A percentile compares a stretch with the other conserved stretches of the same genome.
Conservation (phyloP, 2,329 filamentous ascomycete species). For the Teratosphaeria viscida region DNA sequence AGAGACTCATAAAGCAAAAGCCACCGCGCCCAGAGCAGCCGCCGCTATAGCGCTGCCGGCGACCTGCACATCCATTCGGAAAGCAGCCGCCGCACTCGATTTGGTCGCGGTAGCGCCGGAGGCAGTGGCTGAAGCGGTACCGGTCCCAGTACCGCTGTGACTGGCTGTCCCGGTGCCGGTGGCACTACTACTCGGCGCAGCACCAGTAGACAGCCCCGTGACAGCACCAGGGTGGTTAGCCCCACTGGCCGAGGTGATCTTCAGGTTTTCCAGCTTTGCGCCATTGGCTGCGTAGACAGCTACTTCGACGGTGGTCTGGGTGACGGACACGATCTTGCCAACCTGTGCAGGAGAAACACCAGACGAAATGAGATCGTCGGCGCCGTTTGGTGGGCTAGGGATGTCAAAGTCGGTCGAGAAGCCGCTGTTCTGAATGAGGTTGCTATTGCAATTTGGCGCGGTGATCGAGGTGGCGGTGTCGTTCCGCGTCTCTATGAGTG, state of each 20-base stretch:
- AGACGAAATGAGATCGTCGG: constrained; percentile 61
- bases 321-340: constrained; percentile 48
- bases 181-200: constrained; percentile 1
- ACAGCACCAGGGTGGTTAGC: constrained; percentile 42
- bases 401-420: constrained; percentile 76
- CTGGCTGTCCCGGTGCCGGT: not conserved
- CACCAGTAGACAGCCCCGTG: constrained; percentile 16
- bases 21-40: constrained; percentile 16
- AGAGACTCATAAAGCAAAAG: constrained; percentile 12
- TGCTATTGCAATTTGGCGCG: constrained; percentile 53
- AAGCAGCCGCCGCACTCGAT: not conserved
- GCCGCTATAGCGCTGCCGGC: constrained; percentile 11
- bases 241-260: constrained; percentile 45
- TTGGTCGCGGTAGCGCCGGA: constrained; percentile 4
- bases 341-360: constrained; percentile 56
- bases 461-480: constrained; percentile 43
- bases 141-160: not conserved
- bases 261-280: constrained; percentile 50
- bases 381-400: constrained; percentile 56
- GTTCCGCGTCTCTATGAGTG: constrained; percentile 53
- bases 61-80: constrained; percentile 1
- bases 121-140: constrained; percentile 7
- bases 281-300: constrained; percentile 49
- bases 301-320: constrained; percentile 44
- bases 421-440: constrained; percentile 54